Percentiles rank a stretch among this genome's conserved stretches.
These are phyloP conservation scores for Pseudogymnoascus sp. DNA, from an alignment of 2,329 filamentous ascomycete species.

Conservation along the genomic window DNA sequence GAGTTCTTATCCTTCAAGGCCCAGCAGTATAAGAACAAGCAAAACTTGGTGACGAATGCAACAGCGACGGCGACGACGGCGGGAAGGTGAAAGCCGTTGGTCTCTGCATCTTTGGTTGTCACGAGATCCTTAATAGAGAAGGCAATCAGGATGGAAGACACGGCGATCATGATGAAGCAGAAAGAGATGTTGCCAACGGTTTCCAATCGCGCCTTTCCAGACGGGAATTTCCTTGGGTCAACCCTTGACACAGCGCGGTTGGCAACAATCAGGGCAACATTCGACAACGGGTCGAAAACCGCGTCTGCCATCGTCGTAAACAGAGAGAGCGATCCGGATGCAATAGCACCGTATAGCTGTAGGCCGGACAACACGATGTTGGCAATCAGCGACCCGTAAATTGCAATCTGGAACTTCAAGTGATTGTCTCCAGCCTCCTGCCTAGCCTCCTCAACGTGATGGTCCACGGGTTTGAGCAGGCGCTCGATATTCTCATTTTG, in stretches of 20 bases:
- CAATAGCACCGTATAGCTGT: slow-evolving; percentile 82
- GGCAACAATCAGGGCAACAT: slow-evolving; percentile 78
- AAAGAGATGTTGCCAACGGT: slow-evolving; percentile 95
- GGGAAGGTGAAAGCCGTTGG: slow-evolving; percentile 67
- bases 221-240: slow-evolving; percentile 79
- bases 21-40: slow-evolving; percentile 87
- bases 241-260: slow-evolving; percentile 84
- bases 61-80: slow-evolving; percentile 79
- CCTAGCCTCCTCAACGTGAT: slow-evolving; percentile 71
- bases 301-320: slow-evolving; percentile 98
- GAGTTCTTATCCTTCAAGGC: slow-evolving; percentile 83
- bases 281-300: slow-evolving; percentile 86
- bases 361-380: slow-evolving; percentile 74
- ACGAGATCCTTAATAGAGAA: slow-evolving; percentile 71
- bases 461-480: slow-evolving; percentile 85
- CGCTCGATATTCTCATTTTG: slow-evolving; percentile 94
- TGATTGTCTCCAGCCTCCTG: slow-evolving; percentile 78
- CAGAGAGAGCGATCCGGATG: slow-evolving; percentile 84
- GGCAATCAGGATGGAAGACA: slow-evolving; percentile 87
- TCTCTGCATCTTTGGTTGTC: slow-evolving; percentile 40
- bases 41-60: slow-evolving; percentile 79
- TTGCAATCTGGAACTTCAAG: slow-evolving; percentile 62
- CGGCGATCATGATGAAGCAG: slow-evolving; percentile 90
- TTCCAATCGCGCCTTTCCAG: slow-evolving; percentile 88
- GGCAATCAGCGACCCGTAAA: slow-evolving; percentile 65